A percentile compares a stretch with the other conserved stretches of the same genome.
Evolutionary conservation across 2,329 filamentous ascomycete genomes (phyloP).

Genomic region (Aspergillus sp.): DNA sequence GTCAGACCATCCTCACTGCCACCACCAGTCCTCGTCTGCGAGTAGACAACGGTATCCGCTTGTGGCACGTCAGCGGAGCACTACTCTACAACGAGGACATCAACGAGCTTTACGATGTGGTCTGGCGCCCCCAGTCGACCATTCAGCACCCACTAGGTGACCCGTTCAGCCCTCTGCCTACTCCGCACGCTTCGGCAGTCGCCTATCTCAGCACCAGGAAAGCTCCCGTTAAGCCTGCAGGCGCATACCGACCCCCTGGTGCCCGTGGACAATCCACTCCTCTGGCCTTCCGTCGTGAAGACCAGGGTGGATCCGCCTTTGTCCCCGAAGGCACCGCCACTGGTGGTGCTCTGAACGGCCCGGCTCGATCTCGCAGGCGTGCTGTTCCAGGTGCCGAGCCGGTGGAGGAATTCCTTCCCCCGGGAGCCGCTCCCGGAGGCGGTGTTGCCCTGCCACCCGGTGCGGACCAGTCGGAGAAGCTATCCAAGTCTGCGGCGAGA

Average conservation of each 20-base stretch:
- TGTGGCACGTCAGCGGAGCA: slow-evolving; percentile 87
- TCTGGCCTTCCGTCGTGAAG: slow-evolving; percentile 94
- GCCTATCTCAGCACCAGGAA: slow-evolving; percentile 83
- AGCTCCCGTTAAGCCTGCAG: slow-evolving; percentile 94
- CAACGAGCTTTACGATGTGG: slow-evolving; percentile 86
- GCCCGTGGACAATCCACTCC: slow-evolving; percentile 87
- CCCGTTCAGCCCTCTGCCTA: slow-evolving; percentile 71
- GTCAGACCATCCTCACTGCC: slow-evolving; percentile 93
- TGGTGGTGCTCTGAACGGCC: slow-evolving; percentile 66
- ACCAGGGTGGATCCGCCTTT: slow-evolving; percentile 90
- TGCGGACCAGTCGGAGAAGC: slow-evolving; percentile 60
- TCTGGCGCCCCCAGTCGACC: slow-evolving; percentile 76
- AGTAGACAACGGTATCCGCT: slow-evolving; percentile 92
- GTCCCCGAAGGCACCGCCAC: slow-evolving; percentile 73
- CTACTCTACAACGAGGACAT: slow-evolving; percentile 97
- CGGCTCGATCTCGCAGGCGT: slow-evolving; percentile 70
- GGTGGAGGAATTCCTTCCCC: slow-evolving; percentile 61
- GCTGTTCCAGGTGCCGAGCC: slow-evolving; percentile 85
- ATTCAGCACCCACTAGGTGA: slow-evolving; percentile 64
- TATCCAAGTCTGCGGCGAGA: slow-evolving; percentile 84
- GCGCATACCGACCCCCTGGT: slow-evolving; percentile 91
- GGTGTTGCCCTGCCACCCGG: slow-evolving; percentile 66
- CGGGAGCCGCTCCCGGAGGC: slow-evolving; percentile 68
- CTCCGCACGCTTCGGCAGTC: slow-evolving; percentile 78
- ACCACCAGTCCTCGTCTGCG: slow-evolving; percentile 92